These are phyloP conservation scores for Fragaria vesca DNA, from an alignment of 306 rosid genomes.

Conservation along the genomic window DNA sequence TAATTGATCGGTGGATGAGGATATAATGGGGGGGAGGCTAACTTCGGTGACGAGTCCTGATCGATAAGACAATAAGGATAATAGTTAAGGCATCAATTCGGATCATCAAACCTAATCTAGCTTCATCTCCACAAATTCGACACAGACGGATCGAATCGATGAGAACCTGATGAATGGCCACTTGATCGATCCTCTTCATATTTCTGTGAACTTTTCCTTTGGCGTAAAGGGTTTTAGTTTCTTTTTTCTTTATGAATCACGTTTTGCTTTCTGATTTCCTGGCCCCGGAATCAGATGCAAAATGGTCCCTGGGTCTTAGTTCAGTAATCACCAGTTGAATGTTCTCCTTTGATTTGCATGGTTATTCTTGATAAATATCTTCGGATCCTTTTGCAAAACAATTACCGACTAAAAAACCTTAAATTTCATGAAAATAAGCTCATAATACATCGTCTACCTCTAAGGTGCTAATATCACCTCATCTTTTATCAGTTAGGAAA, in stretches of 20 bases:
- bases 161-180: conserved; percentile 9
- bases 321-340: neutral
- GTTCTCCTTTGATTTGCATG: neutral
- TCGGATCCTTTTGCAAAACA: neutral
- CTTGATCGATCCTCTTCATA: neutral
- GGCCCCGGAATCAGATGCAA: conserved; percentile 3
- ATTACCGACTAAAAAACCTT: too few relatives aligned
- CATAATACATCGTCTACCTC: too few relatives aligned
- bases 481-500: too few relatives aligned
- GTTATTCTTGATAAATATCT: neutral
- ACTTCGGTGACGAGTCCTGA: neutral
- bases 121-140: neutral
- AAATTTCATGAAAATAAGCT: too few relatives aligned
- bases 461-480: too few relatives aligned
- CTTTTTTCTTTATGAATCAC: neutral
- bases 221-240: neutral
- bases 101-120: neutral
- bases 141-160: neutral
- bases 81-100: neutral
- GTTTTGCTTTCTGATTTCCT: conserved; percentile 1
- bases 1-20: conserved; percentile 50
- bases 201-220: neutral
- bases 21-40: neutral
- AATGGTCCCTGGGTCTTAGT: neutral
- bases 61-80: conserved; percentile 5